Evolutionary conservation across 2,329 filamentous ascomycete species (phyloP).

Genomic region (Cladosporium sp.): DNA sequence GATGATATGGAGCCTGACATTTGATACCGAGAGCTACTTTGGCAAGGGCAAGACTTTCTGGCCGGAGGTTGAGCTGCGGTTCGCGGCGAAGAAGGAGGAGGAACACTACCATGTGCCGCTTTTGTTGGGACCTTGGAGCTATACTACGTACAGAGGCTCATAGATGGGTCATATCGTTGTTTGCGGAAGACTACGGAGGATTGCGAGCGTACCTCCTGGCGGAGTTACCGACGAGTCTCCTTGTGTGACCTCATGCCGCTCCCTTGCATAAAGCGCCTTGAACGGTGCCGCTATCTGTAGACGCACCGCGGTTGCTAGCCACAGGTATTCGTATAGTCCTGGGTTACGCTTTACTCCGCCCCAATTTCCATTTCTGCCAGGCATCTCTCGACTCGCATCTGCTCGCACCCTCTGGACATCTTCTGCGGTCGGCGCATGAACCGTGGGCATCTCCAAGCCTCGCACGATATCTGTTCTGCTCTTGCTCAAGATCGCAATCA

Average conservation of each 20-base stretch:
- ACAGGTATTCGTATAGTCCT: background rate
- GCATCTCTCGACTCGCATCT: no score
- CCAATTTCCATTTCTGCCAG: no score
- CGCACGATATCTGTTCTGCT: background rate
- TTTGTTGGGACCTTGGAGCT: slow-evolving; percentile 74
- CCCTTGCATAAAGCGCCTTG: background rate
- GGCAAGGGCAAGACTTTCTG: slow-evolving; percentile 60
- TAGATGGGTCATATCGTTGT: slow-evolving; percentile 35
- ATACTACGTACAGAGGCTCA: slow-evolving; percentile 78
- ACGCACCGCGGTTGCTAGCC: no score
- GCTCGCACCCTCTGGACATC: background rate
- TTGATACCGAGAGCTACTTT: slow-evolving; percentile 73
- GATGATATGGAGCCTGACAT: slow-evolving; percentile 67
- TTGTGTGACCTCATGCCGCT: background rate
- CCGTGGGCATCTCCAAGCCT: background rate
- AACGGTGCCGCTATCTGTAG: no score
- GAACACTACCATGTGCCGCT: slow-evolving; percentile 81
- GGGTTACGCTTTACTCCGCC: no score
- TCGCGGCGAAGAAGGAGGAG: slow-evolving; percentile 45
- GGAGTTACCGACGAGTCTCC: background rate
- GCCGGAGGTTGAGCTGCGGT: slow-evolving; percentile 57
- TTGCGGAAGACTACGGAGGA: background rate
- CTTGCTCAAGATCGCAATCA: background rate
- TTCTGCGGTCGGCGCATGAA: background rate
- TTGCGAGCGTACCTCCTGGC: no score